Evolutionary conservation across 768 basidiomycete genomes (phyloP).

Genomic region (Termitomyces sp.): DNA sequence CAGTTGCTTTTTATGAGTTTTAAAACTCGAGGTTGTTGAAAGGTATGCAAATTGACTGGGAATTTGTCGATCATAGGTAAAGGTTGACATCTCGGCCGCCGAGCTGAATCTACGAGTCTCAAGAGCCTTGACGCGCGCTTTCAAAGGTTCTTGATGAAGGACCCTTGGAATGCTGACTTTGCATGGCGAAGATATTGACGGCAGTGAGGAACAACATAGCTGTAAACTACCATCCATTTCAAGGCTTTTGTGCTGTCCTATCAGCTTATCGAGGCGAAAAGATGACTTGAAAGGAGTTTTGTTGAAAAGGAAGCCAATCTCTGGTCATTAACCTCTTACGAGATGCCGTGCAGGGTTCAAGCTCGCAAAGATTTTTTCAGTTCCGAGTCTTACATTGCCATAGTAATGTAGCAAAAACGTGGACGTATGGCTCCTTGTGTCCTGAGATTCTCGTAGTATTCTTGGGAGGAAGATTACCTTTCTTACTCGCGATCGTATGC

Average conservation of each 20-base stretch:
- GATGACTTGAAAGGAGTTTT: not conserved
- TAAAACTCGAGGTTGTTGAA: not conserved
- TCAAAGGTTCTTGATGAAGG: not conserved
- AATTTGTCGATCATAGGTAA: not conserved
- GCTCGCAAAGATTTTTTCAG: not conserved
- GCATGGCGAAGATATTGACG: slow-evolving; percentile 14
- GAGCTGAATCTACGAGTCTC: not conserved
- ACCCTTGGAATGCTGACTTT: slow-evolving; percentile 8
- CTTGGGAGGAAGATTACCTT: slow-evolving; percentile 1
- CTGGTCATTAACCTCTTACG: slow-evolving; percentile 5
- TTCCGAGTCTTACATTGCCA: not conserved
- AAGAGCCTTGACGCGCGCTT: not conserved
- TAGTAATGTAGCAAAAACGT: slow-evolving; percentile 12
- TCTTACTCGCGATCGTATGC: slow-evolving; percentile 6
- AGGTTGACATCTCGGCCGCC: not conserved
- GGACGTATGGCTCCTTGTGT: not conserved
- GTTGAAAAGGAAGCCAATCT: slow-evolving; percentile 1
- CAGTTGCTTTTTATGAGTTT: not conserved
- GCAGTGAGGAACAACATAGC: not conserved
- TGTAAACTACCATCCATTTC: not conserved
- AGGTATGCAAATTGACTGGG: not conserved
- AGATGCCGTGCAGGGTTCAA: not conserved
- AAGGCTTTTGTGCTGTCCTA: not conserved
- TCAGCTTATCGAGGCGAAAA: not conserved
- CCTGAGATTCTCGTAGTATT: not conserved